These are phyloP conservation scores for Aspergillus egyptiacus DNA, from an alignment of 495 filamentous ascomycete species.

Conservation along the genomic window DNA sequence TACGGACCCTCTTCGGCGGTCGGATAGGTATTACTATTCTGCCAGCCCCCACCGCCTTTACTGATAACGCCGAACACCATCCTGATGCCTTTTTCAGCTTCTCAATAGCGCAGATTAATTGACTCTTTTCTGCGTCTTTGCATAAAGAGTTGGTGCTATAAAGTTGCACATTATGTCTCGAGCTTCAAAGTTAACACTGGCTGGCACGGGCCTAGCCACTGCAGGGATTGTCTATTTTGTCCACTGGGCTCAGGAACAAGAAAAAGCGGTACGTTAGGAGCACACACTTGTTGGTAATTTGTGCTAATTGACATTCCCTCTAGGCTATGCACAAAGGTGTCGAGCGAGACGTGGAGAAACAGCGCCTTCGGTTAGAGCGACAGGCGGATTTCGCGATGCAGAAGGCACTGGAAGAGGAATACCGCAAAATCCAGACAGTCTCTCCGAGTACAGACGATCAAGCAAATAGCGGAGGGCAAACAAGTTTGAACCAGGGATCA, in stretches of 20 bases:
- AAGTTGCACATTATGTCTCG: conserved; percentile 62
- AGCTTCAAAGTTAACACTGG: conserved; percentile 79
- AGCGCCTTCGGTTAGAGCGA: conserved; percentile 78
- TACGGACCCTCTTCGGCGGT: conserved; percentile 36
- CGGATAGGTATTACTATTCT: conserved; percentile 29
- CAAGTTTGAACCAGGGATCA: conserved; percentile 20
- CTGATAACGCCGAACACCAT: conserved; percentile 29
- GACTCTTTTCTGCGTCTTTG: neutral
- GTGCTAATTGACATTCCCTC: conserved; percentile 6
- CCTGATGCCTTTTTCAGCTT: conserved; percentile 9
- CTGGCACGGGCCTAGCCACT: conserved; percentile 68
- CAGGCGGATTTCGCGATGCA: conserved; percentile 94
- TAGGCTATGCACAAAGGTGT: conserved; percentile 87
- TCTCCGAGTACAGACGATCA: conserved; percentile 27
- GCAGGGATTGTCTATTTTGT: conserved; percentile 76
- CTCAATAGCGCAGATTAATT: no score
- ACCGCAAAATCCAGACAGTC: conserved; percentile 76
- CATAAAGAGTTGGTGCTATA: neutral
- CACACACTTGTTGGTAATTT: conserved; percentile 1
- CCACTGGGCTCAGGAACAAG: conserved; percentile 78
- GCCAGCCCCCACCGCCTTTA: conserved; percentile 29
- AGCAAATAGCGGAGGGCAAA: conserved; percentile 16
- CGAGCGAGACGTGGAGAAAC: conserved; percentile 90
- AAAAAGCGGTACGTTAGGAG: conserved; percentile 63
- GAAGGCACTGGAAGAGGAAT: conserved; percentile 76